Conservation (phyloP, 495 filamentous ascomycete species). For the Penicillium coprophilum region DNA sequence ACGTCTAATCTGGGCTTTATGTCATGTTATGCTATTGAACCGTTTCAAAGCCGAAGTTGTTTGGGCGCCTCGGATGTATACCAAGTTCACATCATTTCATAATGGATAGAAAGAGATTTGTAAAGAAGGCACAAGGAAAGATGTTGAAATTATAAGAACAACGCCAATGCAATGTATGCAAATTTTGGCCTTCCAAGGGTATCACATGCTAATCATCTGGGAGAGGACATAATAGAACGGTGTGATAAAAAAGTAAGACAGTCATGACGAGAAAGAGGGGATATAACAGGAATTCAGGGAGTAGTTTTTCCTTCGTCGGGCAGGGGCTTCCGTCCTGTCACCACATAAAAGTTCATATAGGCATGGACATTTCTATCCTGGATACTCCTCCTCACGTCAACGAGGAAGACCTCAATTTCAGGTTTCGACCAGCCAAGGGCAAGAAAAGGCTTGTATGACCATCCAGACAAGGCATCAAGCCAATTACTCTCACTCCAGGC, state of each 20-base stretch:
- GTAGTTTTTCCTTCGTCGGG: constrained; percentile 19
- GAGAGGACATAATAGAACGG: constrained; percentile 18
- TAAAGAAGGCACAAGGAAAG: constrained; percentile 12
- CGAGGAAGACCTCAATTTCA: constrained; percentile 58
- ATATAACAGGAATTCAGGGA: constrained; percentile 9
- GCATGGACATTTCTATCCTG: constrained; percentile 54
- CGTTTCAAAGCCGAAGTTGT: background rate
- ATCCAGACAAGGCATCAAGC: constrained; percentile 45
- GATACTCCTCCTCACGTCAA: constrained; percentile 56
- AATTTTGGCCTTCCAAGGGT: constrained; percentile 28
- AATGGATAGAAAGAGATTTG: background rate
- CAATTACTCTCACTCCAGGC: constrained; percentile 43
- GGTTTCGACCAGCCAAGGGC: constrained; percentile 48
- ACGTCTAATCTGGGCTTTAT: background rate
- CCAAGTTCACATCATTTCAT: too few species aligned
- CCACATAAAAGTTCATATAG: constrained; percentile 53
- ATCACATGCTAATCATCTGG: constrained; percentile 38
- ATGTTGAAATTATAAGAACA: constrained; percentile 8
- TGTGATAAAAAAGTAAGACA: constrained; percentile 14
- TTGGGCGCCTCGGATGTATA: background rate
- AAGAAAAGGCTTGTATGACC: constrained; percentile 47
- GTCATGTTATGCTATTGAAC: background rate
- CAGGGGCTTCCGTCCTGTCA: constrained; percentile 55
- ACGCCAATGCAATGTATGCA: constrained; percentile 29
- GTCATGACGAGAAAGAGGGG: constrained; percentile 14